Base-by-base conservation (phyloP, 305 asterid genomes). In the Stenogyne calaminthoides region DNA sequence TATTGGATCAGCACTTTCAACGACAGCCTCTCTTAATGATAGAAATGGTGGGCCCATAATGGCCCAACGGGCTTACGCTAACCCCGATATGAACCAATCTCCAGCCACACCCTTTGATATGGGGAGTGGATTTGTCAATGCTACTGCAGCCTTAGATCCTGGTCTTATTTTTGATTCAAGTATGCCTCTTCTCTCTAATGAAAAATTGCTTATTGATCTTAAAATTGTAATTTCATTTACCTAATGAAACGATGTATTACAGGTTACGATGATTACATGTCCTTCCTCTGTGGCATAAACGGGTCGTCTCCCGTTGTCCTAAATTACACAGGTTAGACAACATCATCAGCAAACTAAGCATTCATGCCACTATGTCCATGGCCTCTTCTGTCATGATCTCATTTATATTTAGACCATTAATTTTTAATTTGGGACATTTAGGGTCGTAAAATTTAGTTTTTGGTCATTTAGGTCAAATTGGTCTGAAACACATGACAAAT, bases 101-200 rank as follows among this genome's bases (percentile, higher is more conserved):
- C 98, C 99, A 2, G 99, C 99, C 5, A 92, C 97, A 56, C 93
- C 97, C 60, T 95, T 95, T 69, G 99, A 95, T 74, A 92, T 95
- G 99, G 99, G 99, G 71, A 91, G 95, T 73, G 99, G 99, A 64
- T 95, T 92, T 67, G 97, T 92, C 36, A 95, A 95, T 82, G 97
- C 96, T 67, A 95, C 99, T 27, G 90, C 92, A 9, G 95, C 99
- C 14, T 76, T 95, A 69, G 97, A 92, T 76, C 99, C 99, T 0
- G 99, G 99, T 16, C 96, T 95, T 78, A 81, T 90, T 75, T 85
- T 95, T 62, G 86, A 95, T 76, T 76, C 91, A 27, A 82, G 99
- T 95, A 88, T 76, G 96, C 73, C 72, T 2, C 62, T 52, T 66
- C 18, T 42, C 51, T 68, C 70, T 59, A 60, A 62, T 25, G 16